Base-by-base conservation (phyloP, 176 grass and related monocot species). In the Puya raimondii region DNA sequence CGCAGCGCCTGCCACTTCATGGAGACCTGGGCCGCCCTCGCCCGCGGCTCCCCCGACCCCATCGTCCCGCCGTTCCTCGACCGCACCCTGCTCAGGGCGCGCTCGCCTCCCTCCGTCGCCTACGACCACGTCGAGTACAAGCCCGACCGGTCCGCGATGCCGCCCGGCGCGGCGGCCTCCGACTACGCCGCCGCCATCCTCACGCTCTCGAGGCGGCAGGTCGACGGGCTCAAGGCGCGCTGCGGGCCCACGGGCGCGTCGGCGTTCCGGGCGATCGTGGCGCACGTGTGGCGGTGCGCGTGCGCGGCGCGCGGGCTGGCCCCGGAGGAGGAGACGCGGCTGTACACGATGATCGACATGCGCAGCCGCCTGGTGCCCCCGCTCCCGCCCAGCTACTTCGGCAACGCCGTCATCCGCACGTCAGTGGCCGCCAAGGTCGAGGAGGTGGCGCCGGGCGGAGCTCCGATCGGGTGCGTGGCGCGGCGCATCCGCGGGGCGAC, bases 341-440 rank as follows among this genome's bases (percentile, higher is more conserved):
- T 96, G 47, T 79, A 74, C 87, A 91, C 85, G 52, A 88, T 87
- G 79, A 33, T 87, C 33, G 87, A 96, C 76, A 90, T 85, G 76
- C 84, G 91, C 2, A 54, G 65, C 26, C 87, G 91, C 18, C 74
- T 96, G 21, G 10, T 12, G 0, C 91, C 91, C 9, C 91, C 76
- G 8, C 79, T 87, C 0, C 81, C 84, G 0, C 14, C 42, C 0
- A 78, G 76, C 0, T 96, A 85, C 72, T 78, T 96, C 33, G 91
- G 91, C 0, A 96, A 91, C 80, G 91, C 81, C 14, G 84, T 90
- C 51, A 48, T 96, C 1, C 79, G 84, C 2, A 90, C 83, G 66
- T 95, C 91, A 15, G 53, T 23, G 13, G 6, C 13, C 0, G 76
- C 84, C 14, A 80, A 56, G 4, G 81, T 26, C 4, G 69, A 70